Evolutionary conservation across 1,139 yeast species (phyloP), one percentile per base, ranked within the genome.

Genomic region (Protomyces arabidopsidicola): DNA sequence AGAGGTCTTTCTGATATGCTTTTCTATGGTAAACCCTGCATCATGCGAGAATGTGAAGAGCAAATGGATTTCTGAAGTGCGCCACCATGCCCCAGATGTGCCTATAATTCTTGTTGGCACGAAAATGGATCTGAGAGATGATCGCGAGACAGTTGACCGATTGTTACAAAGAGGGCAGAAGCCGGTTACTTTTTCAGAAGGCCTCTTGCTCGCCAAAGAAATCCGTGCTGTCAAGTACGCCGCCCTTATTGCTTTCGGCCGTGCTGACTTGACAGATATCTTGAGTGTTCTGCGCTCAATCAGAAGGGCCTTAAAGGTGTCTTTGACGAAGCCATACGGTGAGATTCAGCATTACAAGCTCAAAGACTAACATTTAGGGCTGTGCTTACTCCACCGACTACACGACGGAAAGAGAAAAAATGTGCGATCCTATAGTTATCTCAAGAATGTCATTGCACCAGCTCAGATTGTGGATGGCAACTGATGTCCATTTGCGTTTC

Each of bases 221-320:
- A 77, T 87, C 64, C 87, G 88, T 1, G 88, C 95, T 48, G 82
- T 86, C 66, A 84, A 82, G 66, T 75, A 55, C 4, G 52, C 4
- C 39, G 36, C n/a, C 16, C 24, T 16, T 3, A 3, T 34, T 20
- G 18, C 4, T 3, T 6, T 24, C 18, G 14, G 10, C 35, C 9
- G 45, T 24, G 35, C 10, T 14, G 10, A 31, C 14, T 14, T 12
- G 22, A 20, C 58, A 68, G 69, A 45, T 88, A 90, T 74, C 78
- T 88, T 68, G 97, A 90, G 76, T 90, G 97, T 75, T 88, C 96
- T 2, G 96, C 97, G n/a, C 88, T 93, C 22, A 87, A 95, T 34
- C 97, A 90, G 75, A 82, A 81, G 66, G 97, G 97, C 31, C 70
- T 75, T 66, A 73, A 71, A 68, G 88, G 86, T 66, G 86, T 90